Evolutionary conservation across 2,329 filamentous ascomycete genomes (phyloP), one percentile per base, ranked within the genome.

Genomic region (Alternaria sp.): DNA sequence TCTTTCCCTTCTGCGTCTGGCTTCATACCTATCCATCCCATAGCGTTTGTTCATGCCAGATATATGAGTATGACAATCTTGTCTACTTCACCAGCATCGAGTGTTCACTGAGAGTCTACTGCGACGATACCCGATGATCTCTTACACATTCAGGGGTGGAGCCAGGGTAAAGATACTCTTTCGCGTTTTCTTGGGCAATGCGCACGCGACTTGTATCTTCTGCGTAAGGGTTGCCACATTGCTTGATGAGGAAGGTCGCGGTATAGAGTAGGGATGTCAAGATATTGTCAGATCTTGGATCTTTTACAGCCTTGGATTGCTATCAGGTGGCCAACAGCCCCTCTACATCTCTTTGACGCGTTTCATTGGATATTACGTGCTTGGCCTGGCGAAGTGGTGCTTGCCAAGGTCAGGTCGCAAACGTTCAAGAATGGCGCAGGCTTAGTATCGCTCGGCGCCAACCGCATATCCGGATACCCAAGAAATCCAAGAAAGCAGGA

Each of bases 211-310:
- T n/a, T 50, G 22, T 14, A 20, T 38, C 12, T 27, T 50, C 28
- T 36, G 28, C 28, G 22, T 18, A 30, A 49, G 48, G 41, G 12
- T 38, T 43, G 30, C 38, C 40, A 56, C 28, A 6, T 46, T 51
- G 60, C 64, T 65, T 62, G 59, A 68, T 66, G 20, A 51, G 65
- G 64, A 65, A 68, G 65, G 64, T 68, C 62, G 50, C 32, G 49
- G 51, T 54, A 45, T 54, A 43, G 27, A n/a, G 16, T 53, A 32
- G 18, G 20, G 46, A 28, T 48, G 59, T 53, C 30, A 57, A 56
- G 49, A 51, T 14, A 53, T 40, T 30, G 22, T 49, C 48, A 41
- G 27, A 25, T 46, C 43, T 49, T 56, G 51, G 32, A 36, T 44
- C 16, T 27, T n/a, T 3, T 25, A 50, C 36, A 44, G n/a, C 22